A percentile compares a stretch with the other conserved stretches of the same genome.
Evolutionary conservation across 768 basidiomycete genomes (phyloP).

Genomic region (Harrya chromipes): DNA sequence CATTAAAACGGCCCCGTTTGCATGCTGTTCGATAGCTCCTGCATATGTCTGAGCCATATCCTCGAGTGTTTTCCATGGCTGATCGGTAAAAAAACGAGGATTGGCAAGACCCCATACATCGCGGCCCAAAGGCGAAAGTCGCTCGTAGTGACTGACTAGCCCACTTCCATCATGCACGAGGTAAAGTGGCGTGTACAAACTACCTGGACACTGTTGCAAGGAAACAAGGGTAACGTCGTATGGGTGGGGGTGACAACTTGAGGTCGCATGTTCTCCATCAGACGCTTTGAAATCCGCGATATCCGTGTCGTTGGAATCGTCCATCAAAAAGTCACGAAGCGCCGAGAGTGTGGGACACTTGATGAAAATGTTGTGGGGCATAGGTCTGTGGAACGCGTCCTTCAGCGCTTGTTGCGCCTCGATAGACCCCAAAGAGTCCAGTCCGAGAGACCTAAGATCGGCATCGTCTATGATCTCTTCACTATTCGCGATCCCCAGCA

Average conservation of each 20-base stretch:
- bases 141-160: slow-evolving; percentile 47
- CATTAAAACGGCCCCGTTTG: slow-evolving; percentile 38
- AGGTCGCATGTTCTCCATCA: neutral
- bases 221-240: slow-evolving; percentile 32
- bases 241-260: slow-evolving; percentile 1
- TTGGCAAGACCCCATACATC: slow-evolving; percentile 62
- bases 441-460: slow-evolving; percentile 49
- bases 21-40: slow-evolving; percentile 34
- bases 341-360: slow-evolving; percentile 36
- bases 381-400: slow-evolving; percentile 36
- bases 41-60: slow-evolving; percentile 57
- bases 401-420: slow-evolving; percentile 53
- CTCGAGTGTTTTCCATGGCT: slow-evolving; percentile 45
- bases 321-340: slow-evolving; percentile 14
- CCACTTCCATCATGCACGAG: slow-evolving; percentile 78
- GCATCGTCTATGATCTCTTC: slow-evolving; percentile 42
- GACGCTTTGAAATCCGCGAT: neutral
- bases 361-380: slow-evolving; percentile 46
- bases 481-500: slow-evolving; percentile 36
- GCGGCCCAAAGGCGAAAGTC: slow-evolving; percentile 45
- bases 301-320: neutral
- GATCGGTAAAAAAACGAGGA: slow-evolving; percentile 43
- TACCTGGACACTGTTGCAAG: slow-evolving; percentile 35
- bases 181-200: slow-evolving; percentile 44
- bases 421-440: slow-evolving; percentile 65